phyloP scores from a whole-genome alignment of 2,329 filamentous ascomycete genomes.

The Fulvia fulva region DNA sequence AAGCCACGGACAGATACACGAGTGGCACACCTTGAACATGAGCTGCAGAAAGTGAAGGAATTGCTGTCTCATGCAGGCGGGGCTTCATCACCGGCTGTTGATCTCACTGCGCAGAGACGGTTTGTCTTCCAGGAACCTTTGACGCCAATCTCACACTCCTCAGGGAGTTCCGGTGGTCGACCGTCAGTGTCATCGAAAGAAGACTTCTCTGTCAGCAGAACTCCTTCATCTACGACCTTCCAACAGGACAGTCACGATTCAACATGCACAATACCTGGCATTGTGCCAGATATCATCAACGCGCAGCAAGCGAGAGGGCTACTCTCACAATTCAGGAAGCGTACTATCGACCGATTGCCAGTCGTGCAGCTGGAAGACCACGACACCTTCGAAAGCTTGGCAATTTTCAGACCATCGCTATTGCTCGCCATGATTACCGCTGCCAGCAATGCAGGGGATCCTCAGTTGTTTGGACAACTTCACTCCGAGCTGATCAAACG shows the following conservation, averaged over 20 bases:
- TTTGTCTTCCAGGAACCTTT: not conserved
- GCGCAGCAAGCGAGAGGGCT: not conserved
- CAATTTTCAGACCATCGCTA: not conserved
- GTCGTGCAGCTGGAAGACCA: not conserved
- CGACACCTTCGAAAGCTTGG: not conserved
- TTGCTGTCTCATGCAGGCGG: not conserved
- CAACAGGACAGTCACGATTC: not conserved
- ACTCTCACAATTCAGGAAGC: not conserved
- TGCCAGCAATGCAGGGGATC: not conserved
- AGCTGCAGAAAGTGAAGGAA: not conserved
- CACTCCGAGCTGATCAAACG: not conserved
- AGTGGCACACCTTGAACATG: not conserved
- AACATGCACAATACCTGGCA: not conserved
- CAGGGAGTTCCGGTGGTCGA: not conserved
- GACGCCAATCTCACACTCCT: not conserved
- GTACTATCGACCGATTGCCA: not conserved
- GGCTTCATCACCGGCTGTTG: not conserved
- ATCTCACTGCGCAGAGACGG: not conserved
- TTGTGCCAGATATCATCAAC: not conserved
- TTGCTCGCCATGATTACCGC: not conserved
- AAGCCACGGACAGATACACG: not conserved
- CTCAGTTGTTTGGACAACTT: not conserved
- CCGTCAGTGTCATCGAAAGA: not conserved
- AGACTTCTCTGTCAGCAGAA: not conserved
- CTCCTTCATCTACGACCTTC: not conserved